Conservation (phyloP, 2,329 filamentous ascomycete genomes). For the Aspergillus uvarum region DNA sequence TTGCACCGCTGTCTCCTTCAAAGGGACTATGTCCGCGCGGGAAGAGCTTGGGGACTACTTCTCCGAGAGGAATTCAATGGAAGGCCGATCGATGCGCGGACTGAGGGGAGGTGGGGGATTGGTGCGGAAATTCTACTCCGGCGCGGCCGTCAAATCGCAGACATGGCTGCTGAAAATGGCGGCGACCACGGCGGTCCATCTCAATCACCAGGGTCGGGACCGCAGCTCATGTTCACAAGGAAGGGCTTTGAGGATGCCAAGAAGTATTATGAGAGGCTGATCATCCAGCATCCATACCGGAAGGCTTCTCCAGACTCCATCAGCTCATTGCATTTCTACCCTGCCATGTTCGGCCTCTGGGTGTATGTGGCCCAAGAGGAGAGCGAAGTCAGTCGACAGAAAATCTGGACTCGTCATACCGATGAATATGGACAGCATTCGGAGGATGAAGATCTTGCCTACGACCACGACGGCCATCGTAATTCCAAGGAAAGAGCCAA, state of each 20-base stretch:
- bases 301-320: conserved; percentile 58
- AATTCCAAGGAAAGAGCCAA: conserved; percentile 39
- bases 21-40: conserved; percentile 69
- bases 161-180: conserved; percentile 7
- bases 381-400: conserved; percentile 49
- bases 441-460: conserved; percentile 33
- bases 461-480: conserved; percentile 19
- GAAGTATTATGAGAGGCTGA: conserved; percentile 74
- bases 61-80: conserved; percentile 61
- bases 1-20: conserved; percentile 71
- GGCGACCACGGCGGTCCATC: conserved; percentile 1
- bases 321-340: conserved; percentile 75
- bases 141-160: conserved; percentile 33
- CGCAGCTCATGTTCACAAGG: conserved; percentile 40
- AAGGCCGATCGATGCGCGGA: conserved; percentile 65
- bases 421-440: conserved; percentile 27
- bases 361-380: conserved; percentile 70
- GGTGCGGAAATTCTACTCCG: conserved; percentile 82
- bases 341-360: conserved; percentile 77
- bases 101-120: conserved; percentile 73
- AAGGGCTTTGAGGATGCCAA: conserved; percentile 59
- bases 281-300: conserved; percentile 73
- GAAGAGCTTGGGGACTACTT: conserved; percentile 72
- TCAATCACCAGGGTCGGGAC: conserved; percentile 1
- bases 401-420: conserved; percentile 31